Percentiles rank a stretch among this genome's conserved stretches.
Conservation (phyloP, 176 grass and related monocot species). For the Carex littledalei region DNA sequence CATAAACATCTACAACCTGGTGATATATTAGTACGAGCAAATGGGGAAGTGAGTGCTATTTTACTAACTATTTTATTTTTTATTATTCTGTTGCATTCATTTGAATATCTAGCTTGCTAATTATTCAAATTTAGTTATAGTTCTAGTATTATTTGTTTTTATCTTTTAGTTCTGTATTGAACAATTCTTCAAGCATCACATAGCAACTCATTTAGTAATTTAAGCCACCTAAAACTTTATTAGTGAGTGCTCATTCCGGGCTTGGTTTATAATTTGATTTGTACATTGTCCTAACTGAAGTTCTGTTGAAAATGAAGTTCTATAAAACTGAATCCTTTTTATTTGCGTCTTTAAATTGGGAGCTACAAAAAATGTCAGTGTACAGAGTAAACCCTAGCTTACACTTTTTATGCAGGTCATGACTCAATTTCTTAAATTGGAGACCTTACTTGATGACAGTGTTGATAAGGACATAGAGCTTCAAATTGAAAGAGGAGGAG, state of each 20-base stretch:
- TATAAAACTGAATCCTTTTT: neutral
- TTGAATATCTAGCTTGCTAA: neutral
- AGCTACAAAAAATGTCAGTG: neutral
- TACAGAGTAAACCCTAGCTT: constrained; percentile 1
- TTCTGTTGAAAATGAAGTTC: neutral
- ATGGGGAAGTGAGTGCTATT: constrained; percentile 56
- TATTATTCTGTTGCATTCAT: neutral
- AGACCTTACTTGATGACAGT: constrained; percentile 83
- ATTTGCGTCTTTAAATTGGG: neutral
- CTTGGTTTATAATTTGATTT: neutral
- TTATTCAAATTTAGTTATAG: neutral
- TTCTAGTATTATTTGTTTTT: neutral
- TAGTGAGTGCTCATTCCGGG: neutral
- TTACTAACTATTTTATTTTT: neutral
- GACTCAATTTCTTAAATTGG: constrained; percentile 90
- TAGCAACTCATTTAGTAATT: neutral
- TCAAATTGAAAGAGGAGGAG: constrained; percentile 87
- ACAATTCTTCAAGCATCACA: neutral
- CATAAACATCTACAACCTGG: constrained; percentile 90
- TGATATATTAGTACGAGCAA: constrained; percentile 79
- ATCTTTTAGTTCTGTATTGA: neutral
- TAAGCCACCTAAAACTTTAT: neutral
- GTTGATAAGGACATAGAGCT: constrained; percentile 67
- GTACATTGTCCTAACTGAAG: neutral
- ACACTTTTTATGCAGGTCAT: constrained; percentile 61